Conservation (phyloP, 371 early-diverging fungal genomes). For the Apophysomyces elegans region DNA sequence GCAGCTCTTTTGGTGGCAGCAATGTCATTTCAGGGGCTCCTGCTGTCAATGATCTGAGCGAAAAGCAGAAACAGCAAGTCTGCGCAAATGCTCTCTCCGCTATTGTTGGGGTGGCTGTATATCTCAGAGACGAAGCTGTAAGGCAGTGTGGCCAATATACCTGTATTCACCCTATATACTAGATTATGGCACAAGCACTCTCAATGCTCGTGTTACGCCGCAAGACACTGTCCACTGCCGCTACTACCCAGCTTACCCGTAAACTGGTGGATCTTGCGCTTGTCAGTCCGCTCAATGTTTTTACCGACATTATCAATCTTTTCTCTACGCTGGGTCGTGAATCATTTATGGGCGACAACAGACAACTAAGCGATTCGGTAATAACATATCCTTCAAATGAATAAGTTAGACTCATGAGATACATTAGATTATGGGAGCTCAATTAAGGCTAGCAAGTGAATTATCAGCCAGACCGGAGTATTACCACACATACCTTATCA, state of each 20-base stretch:
- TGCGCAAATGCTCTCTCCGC: slow-evolving; percentile 62
- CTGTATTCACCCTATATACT: background rate
- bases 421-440: slow-evolving; percentile 43
- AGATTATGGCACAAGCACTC: slow-evolving; percentile 67
- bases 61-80: slow-evolving; percentile 56
- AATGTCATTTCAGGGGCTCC: slow-evolving; percentile 42
- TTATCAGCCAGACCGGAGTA: slow-evolving; percentile 58
- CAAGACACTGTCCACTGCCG: slow-evolving; percentile 49
- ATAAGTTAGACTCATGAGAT: background rate
- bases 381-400: slow-evolving; percentile 39
- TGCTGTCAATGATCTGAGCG: slow-evolving; percentile 34
- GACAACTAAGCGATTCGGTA: slow-evolving; percentile 54
- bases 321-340: slow-evolving; percentile 55
- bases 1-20: slow-evolving; percentile 20
- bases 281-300: slow-evolving; percentile 52
- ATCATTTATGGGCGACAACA: slow-evolving; percentile 53
- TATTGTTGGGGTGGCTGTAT: slow-evolving; percentile 69
- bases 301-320: slow-evolving; percentile 59
- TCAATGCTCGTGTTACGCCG: slow-evolving; percentile 65
- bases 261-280: slow-evolving; percentile 66
- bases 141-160: background rate
- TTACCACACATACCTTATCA: slow-evolving; percentile 60
- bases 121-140: slow-evolving; percentile 65
- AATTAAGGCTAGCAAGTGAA: slow-evolving; percentile 53
- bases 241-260: slow-evolving; percentile 58